Conservation (phyloP, 129 eudicot genomes). For the Escallonia rubra region DNA sequence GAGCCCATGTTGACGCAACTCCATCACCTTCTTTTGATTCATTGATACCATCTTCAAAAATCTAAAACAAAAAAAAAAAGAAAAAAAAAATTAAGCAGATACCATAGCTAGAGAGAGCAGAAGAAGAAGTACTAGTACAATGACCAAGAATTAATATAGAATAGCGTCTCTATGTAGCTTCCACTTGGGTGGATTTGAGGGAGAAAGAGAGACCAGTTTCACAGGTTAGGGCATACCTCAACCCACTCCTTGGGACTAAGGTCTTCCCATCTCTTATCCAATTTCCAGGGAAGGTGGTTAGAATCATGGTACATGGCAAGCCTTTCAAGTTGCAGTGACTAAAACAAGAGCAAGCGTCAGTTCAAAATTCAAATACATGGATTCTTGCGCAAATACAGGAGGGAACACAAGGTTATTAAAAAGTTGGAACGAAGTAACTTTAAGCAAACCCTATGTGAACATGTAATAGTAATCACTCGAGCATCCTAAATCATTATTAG, state of each 20-base stretch:
- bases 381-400: neutral
- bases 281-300: constrained; percentile 74
- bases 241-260: constrained; percentile 85
- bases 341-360: constrained; percentile 14
- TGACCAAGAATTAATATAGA: no score
- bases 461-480: no score
- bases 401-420: neutral
- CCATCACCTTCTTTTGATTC: constrained; percentile 43
- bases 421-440: no score
- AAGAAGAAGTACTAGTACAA: no score
- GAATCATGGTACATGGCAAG: constrained; percentile 98
- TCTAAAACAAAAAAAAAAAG: constrained; percentile 22
- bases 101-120: neutral
- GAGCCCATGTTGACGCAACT: constrained; percentile 55
- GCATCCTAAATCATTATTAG: no score
- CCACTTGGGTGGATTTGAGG: neutral
- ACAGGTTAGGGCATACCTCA: constrained; percentile 53
- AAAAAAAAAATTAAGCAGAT: neutral
- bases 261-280: constrained; percentile 86
- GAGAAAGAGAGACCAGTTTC: neutral
- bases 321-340: constrained; percentile 98
- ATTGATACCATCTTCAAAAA: constrained; percentile 91
- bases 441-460: no score
- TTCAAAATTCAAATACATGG: neutral
- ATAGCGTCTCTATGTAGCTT: neutral